Conservation (phyloP, 768 basidiomycete genomes). For the Tylopilus vinaceipallidus region DNA sequence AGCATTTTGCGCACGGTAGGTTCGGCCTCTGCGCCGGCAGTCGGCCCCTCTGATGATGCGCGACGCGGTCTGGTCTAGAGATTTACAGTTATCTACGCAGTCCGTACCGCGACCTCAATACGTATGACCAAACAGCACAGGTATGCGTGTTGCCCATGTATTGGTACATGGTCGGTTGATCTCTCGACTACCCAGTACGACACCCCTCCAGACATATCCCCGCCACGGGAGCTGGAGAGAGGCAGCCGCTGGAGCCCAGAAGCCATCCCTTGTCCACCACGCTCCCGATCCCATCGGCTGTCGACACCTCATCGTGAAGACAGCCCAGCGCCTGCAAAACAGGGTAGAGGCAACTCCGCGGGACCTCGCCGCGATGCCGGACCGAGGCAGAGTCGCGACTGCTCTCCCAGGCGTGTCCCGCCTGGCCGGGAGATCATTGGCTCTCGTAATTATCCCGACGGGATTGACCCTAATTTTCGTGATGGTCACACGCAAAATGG, state of each 20-base stretch:
- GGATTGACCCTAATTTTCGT: constrained; percentile 1
- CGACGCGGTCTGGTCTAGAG: constrained; percentile 44
- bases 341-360: constrained; percentile 1
- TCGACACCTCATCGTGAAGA: constrained; percentile 4
- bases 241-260: constrained; percentile 28
- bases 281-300: constrained; percentile 27
- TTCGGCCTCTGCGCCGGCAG: constrained; percentile 1
- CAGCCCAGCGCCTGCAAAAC: neutral
- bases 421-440: neutral
- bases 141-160: constrained; percentile 36
- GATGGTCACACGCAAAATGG: neutral
- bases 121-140: constrained; percentile 82
- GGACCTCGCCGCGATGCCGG: constrained; percentile 5
- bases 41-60: neutral
- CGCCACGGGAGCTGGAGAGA: constrained; percentile 29
- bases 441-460: neutral
- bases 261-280: constrained; percentile 22
- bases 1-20: constrained; percentile 92
- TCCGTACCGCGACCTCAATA: constrained; percentile 79
- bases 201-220: constrained; percentile 40
- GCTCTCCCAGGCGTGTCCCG: constrained; percentile 1
- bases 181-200: constrained; percentile 52
- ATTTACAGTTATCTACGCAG: constrained; percentile 87
- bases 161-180: constrained; percentile 7
- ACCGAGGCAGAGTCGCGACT: constrained; percentile 1